Evolutionary conservation across 2,329 filamentous ascomycete genomes (phyloP).

Genomic region (Pseudogymnoascus sp.): DNA sequence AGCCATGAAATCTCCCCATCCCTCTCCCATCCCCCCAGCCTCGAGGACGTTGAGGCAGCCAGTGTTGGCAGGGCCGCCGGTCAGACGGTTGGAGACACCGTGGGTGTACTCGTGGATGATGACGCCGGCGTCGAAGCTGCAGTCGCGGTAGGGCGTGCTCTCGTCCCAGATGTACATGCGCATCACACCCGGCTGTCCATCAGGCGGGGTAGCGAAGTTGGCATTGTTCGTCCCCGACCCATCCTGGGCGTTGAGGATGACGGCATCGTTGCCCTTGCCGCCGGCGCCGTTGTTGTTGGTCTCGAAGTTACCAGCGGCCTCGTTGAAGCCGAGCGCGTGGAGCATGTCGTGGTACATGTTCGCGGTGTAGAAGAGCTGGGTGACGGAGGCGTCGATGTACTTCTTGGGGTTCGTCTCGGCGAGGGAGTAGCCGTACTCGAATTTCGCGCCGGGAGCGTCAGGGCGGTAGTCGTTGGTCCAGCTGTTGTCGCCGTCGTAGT

Average conservation of each 20-base stretch:
- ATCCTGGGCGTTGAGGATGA: conserved; percentile 52
- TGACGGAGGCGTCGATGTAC: conserved; percentile 48
- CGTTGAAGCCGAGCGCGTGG: conserved; percentile 50
- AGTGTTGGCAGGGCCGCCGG: conserved; percentile 37
- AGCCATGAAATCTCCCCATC: conserved; percentile 51
- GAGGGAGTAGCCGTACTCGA: conserved; percentile 39
- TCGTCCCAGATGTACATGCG: conserved; percentile 51
- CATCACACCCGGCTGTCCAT: conserved; percentile 47
- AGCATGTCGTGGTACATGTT: conserved; percentile 55
- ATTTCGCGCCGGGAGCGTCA: conserved; percentile 32
- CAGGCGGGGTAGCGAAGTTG: conserved; percentile 47
- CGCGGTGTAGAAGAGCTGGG: conserved; percentile 54
- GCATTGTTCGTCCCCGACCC: conserved; percentile 49
- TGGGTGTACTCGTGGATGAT: conserved; percentile 55
- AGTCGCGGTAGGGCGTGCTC: conserved; percentile 43
- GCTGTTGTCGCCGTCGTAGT: conserved; percentile 38
- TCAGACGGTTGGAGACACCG: conserved; percentile 37
- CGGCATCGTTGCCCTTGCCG: conserved; percentile 44
- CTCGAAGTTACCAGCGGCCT: conserved; percentile 54
- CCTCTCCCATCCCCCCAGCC: conserved; percentile 50
- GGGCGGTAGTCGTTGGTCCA: conserved; percentile 48
- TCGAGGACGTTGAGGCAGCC: conserved; percentile 42
- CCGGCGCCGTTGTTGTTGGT: conserved; percentile 48
- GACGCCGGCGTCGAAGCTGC: conserved; percentile 51
- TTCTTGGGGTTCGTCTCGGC: conserved; percentile 29